Percentiles rank a stretch among this genome's conserved stretches.
Conservation (phyloP, 352 stramenopile species). For the Phytophthora crassamura region DNA sequence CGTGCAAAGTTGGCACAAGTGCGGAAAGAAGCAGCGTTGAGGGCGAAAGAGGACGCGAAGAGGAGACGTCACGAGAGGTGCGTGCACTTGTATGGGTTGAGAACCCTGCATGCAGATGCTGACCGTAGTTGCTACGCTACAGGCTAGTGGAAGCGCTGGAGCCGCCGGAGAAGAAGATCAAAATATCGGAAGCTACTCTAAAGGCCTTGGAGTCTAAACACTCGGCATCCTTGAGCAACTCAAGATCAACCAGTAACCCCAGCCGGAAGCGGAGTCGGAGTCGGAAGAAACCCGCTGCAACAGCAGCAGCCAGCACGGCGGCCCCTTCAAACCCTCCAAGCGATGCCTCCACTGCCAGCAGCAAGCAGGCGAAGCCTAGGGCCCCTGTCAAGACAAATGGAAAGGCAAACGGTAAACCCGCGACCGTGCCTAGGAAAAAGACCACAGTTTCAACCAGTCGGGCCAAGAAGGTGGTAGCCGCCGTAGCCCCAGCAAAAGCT, state of each 20-base stretch:
- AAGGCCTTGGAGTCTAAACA: slow-evolving; percentile 35
- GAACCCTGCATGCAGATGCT: not conserved
- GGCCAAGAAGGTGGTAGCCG: slow-evolving; percentile 18
- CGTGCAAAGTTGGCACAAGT: slow-evolving; percentile 45
- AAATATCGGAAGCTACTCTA: slow-evolving; percentile 40
- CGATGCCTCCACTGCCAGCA: slow-evolving; percentile 9
- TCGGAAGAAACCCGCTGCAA: slow-evolving; percentile 41
- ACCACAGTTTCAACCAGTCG: slow-evolving; percentile 3
- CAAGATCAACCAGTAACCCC: not conserved
- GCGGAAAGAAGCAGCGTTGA: slow-evolving; percentile 36
- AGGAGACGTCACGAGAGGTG: slow-evolving; percentile 39
- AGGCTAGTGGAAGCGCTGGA: slow-evolving; percentile 38
- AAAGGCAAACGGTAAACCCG: slow-evolving; percentile 8
- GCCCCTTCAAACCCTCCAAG: slow-evolving; percentile 14
- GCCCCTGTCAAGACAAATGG: slow-evolving; percentile 20
- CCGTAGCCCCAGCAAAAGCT: not conserved
- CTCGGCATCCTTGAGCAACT: slow-evolving; percentile 9
- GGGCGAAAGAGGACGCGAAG: slow-evolving; percentile 42
- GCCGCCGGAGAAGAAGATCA: slow-evolving; percentile 49
- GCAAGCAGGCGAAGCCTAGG: slow-evolving; percentile 23
- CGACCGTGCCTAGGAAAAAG: slow-evolving; percentile 23
- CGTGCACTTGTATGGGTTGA: not conserved
- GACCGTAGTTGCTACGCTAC: slow-evolving; percentile 1
- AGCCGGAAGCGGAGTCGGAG: slow-evolving; percentile 38
- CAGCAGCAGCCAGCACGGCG: slow-evolving; percentile 10